Evolutionary conservation across 1,284 basidiomycete species (phyloP), one percentile per base, ranked within the genome.

Genomic region (Ceraceosorus bombacis): DNA sequence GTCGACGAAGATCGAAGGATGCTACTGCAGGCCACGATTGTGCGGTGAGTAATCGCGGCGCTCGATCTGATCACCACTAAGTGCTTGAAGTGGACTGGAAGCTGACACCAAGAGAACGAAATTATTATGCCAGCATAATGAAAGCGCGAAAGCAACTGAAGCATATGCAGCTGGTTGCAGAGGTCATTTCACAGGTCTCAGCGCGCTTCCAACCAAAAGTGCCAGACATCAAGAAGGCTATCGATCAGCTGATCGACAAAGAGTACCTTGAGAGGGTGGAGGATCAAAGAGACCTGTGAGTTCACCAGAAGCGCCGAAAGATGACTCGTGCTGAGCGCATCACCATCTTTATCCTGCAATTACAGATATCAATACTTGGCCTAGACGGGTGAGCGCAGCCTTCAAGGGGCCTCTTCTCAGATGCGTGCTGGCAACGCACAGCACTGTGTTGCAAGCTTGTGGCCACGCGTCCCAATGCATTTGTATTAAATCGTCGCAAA

Each of bases 1-100:
- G 93, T 98, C 7, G 94, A 98, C 70, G 94, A 98, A 80, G 94
- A 98, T 78, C 85, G 94, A 64, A 94, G 95, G 82, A 89, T 95
- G 76, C 86, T 95, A 61, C 92, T 97, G 62, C 95, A 98, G 78
- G 94, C 94, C 12, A 94, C 90, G 12, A 95, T 98, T 72, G 94
- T 98, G 55, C 87, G 90, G 87, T 90, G 77, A 49, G 85, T 73
- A 36, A 10, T 6, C 6, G 4, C 9, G 6, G 41, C 46, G 38
- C 39, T 36, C 8, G 52, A 27, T 9, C 49, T 43, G 38, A 39
- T 49, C 54, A 38, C 46, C 46, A 49, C 15, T 7, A 5, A 15
- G 15, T 4, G 6, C 36, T 36, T 13, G 7, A 17, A 6, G 15
- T 8, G 49, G 10, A 50, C 7, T 6, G 7, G 7, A 17, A 17